Evolutionary conservation across 257 asterid genomes (phyloP), one percentile per base, ranked within the genome.

Genomic region (Petrea volubilis): DNA sequence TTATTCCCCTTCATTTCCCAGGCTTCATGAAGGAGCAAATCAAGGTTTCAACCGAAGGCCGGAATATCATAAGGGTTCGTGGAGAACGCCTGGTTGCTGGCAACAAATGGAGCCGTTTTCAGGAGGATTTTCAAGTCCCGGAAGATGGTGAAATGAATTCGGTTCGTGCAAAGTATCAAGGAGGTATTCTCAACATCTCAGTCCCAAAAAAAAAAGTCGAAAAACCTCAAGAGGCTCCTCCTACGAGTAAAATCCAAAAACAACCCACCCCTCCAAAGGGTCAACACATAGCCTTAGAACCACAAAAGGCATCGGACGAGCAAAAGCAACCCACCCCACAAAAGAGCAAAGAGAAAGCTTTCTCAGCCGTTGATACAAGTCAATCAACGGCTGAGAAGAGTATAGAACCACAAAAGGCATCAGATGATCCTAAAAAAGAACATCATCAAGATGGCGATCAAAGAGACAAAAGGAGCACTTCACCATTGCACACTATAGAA

Each of bases 81-180:
- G 97, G 98, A 21, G 90, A 87, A 52, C 87, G 88, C 65, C 50
- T 81, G 1, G 82, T 86, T 46, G 85, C 82, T 0, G 95, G 89
- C 17, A 94, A 85, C 79, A 85, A 76, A 76, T 91, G 96, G 97
- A 84, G 82, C 64, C 89, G 94, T 0, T 94, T 94, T 49, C 82
- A 41, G 46, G 96, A 91, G 74, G 96, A 91, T 68, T 91, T 71
- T 71, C 85, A 73, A 55, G 80, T 84, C 53, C 95, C 97, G 0
- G 88, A 81, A 49, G 69, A 73, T 34, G 75, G 90, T 36, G 83
- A 79, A 59, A 68, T 86, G 55, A 76, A 77, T 53, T 80, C 84
- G 0, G 70, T 87, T 20, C 86, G 81, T 23, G 96, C 97, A 43
- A 89, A 78, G 80, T 85, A 69, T 50, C 86, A 84, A 29, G 87